Conservation (phyloP, 768 basidiomycete genomes). For the Phaeolepiota aurea region DNA sequence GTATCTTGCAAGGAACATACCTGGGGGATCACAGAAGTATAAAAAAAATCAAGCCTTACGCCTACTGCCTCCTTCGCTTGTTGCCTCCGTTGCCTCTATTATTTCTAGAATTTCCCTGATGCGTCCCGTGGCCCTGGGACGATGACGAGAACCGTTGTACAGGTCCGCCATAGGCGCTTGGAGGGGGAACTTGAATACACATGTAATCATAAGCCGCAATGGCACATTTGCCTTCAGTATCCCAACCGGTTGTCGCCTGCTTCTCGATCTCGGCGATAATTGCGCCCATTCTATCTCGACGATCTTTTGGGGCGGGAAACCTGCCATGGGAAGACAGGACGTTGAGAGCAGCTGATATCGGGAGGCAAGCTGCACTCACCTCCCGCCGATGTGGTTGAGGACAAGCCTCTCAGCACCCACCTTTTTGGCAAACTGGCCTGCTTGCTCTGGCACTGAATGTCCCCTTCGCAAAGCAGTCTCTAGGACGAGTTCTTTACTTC, state of each 20-base stretch:
- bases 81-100: too few species aligned
- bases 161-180: not conserved
- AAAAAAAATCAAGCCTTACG: too few species aligned
- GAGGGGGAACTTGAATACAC: slow-evolving; percentile 11
- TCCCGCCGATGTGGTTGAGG: slow-evolving; percentile 70
- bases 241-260: slow-evolving; percentile 59
- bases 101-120: not conserved
- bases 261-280: slow-evolving; percentile 53
- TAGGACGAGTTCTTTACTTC: slow-evolving; percentile 30
- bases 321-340: slow-evolving; percentile 18
- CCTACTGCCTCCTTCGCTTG: not conserved
- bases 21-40: not conserved
- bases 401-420: slow-evolving; percentile 55
- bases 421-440: slow-evolving; percentile 61
- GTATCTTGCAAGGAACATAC: not conserved
- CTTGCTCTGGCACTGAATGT: slow-evolving; percentile 75
- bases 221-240: slow-evolving; percentile 25
- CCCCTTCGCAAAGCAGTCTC: slow-evolving; percentile 55
- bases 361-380: slow-evolving; percentile 32
- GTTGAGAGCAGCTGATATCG: too few species aligned
- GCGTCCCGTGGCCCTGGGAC: not conserved
- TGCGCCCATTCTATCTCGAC: slow-evolving; percentile 25
- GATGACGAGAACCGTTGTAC: not conserved
- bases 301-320: slow-evolving; percentile 42
- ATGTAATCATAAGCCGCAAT: slow-evolving; percentile 53